Evolutionary conservation across 2,329 filamentous ascomycete species (phyloP).

Genomic region (Sporothrix brasiliensis): DNA sequence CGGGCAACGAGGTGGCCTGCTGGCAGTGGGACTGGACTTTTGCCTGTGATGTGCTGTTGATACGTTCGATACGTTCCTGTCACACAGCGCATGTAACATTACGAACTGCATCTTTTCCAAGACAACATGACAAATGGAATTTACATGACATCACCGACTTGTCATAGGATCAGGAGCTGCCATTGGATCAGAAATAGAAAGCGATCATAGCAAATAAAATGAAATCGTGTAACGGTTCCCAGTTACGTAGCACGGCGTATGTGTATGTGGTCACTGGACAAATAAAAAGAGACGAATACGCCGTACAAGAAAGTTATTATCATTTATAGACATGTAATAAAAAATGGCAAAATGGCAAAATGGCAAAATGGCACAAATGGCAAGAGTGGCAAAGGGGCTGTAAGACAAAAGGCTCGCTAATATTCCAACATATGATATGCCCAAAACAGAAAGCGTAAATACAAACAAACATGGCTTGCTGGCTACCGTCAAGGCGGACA

Average conservation of each 20-base stretch:
- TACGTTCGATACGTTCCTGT: background rate
- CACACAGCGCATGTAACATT: constrained; percentile 16
- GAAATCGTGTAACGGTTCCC: background rate
- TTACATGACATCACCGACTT: no score
- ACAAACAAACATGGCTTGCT: background rate
- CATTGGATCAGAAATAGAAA: background rate
- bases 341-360: background rate
- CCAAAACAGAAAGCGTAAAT: background rate
- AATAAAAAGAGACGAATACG: background rate
- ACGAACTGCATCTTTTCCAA: background rate
- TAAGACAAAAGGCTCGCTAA: background rate
- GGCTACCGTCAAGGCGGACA: background rate
- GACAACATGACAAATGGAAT: background rate
- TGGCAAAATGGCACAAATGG: no score
- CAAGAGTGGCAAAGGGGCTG: background rate
- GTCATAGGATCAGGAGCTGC: no score
- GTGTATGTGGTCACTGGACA: background rate
- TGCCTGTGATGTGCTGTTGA: background rate
- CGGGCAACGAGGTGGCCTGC: background rate
- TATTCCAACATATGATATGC: constrained; percentile 15
- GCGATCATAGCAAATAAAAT: background rate
- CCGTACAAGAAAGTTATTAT: constrained; percentile 6
- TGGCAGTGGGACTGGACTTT: background rate
- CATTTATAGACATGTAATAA: background rate
- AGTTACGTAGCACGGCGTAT: background rate